These are phyloP conservation scores for Phlebiopsis flavidoalba DNA, from an alignment of 768 basidiomycete genomes.

Conservation along the genomic window DNA sequence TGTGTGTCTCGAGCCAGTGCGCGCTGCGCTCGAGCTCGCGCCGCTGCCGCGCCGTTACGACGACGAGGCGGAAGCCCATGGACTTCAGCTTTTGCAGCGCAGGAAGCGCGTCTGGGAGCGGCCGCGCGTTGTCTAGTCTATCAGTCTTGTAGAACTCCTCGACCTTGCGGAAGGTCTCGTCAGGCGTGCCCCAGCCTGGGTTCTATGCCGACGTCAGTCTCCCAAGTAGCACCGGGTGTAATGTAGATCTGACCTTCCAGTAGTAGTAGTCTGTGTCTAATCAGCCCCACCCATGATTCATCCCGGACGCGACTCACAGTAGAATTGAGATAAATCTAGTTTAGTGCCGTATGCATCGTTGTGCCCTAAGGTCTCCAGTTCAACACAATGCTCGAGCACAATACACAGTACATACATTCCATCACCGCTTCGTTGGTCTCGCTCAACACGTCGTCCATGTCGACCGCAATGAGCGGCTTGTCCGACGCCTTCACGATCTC, in stretches of 20 bases:
- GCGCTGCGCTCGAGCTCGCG: constrained; percentile 53
- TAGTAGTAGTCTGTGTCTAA: constrained; percentile 57
- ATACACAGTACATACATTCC: constrained; percentile 39
- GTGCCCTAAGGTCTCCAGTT: constrained; percentile 48
- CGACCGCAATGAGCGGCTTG: constrained; percentile 50
- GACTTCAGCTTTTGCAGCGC: constrained; percentile 49
- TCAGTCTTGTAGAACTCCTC: constrained; percentile 51
- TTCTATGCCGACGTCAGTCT: constrained; percentile 28
- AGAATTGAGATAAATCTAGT: constrained; percentile 53
- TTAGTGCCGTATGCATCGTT: constrained; percentile 53
- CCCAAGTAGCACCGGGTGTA: not conserved
- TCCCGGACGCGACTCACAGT: constrained; percentile 39
- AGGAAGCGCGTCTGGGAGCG: constrained; percentile 59
- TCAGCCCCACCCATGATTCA: not conserved
- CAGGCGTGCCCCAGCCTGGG: constrained; percentile 55
- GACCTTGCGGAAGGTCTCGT: constrained; percentile 56
- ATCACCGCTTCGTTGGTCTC: constrained; percentile 55
- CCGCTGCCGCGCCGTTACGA: constrained; percentile 69
- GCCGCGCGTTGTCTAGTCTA: constrained; percentile 39
- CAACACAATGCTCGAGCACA: not conserved
- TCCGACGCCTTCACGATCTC: constrained; percentile 13
- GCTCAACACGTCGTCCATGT: constrained; percentile 65
- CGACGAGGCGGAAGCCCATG: constrained; percentile 63
- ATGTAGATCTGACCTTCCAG: constrained; percentile 52
- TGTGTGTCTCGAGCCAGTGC: constrained; percentile 64